Evolutionary conservation across 1,139 yeast genomes (phyloP).

Genomic region (Zygoascus sp.): DNA sequence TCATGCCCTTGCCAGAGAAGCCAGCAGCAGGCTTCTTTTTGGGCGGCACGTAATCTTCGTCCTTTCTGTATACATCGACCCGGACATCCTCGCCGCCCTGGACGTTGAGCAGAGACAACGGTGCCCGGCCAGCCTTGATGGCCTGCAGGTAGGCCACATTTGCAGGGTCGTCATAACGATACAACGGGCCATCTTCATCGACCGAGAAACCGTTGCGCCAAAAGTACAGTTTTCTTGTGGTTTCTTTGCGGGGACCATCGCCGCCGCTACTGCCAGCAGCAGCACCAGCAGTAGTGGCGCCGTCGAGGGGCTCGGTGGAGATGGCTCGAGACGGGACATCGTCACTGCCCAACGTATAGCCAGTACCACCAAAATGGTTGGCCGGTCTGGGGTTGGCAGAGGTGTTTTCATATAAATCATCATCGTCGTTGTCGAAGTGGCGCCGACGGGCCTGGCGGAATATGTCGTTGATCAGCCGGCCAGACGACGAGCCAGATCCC

Average conservation of each 20-base stretch:
- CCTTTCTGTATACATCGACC: slow-evolving; percentile 79
- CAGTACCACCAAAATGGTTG: slow-evolving; percentile 60
- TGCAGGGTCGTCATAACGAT: slow-evolving; percentile 85
- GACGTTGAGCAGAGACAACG: slow-evolving; percentile 76
- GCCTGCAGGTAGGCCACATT: slow-evolving; percentile 74
- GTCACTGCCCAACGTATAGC: slow-evolving; percentile 72
- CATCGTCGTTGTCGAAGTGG: slow-evolving; percentile 33
- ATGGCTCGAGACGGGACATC: slow-evolving; percentile 19
- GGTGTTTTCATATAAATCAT: slow-evolving; percentile 14
- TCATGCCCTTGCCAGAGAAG: slow-evolving; percentile 76
- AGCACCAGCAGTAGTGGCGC: slow-evolving; percentile 23
- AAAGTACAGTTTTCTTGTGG: slow-evolving; percentile 66
- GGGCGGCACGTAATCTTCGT: slow-evolving; percentile 77
- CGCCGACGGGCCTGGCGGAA: slow-evolving; percentile 51
- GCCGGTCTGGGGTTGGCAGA: slow-evolving; percentile 14
- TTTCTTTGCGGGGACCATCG: slow-evolving; percentile 23
- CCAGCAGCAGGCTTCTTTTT: slow-evolving; percentile 65
- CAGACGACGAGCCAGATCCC: slow-evolving; percentile 16
- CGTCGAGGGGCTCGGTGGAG: slow-evolving; percentile 23
- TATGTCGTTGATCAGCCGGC: slow-evolving; percentile 50
- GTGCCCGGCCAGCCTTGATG: slow-evolving; percentile 87
- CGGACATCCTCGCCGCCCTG: slow-evolving; percentile 94
- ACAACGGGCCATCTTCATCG: slow-evolving; percentile 76
- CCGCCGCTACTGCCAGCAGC: too few species aligned
- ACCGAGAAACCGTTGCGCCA: slow-evolving; percentile 97